Conservation (phyloP, 495 filamentous ascomycete genomes). For the Penicillium ochrochloron region DNA sequence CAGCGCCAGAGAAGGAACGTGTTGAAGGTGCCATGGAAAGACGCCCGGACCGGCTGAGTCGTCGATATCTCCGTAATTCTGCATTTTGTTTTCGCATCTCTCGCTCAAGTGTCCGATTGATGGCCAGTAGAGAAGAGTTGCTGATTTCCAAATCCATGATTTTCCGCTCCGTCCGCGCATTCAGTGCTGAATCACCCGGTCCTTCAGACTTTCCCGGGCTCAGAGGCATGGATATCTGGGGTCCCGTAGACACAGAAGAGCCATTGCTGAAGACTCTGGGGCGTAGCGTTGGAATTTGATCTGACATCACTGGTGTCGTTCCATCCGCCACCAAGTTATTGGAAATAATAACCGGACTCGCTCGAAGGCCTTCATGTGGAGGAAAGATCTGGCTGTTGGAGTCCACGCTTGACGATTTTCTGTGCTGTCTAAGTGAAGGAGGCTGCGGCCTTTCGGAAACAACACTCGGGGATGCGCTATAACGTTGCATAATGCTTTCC, state of each 20-base stretch:
- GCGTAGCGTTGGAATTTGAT: slow-evolving; percentile 40
- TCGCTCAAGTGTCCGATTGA: slow-evolving; percentile 90
- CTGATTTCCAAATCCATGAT: slow-evolving; percentile 98
- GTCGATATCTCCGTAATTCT: slow-evolving; percentile 81
- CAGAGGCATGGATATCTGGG: slow-evolving; percentile 37
- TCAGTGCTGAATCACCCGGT: slow-evolving; percentile 69
- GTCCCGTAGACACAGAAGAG: slow-evolving; percentile 39
- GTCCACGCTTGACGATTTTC: slow-evolving; percentile 49
- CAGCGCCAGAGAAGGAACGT: slow-evolving; percentile 47
- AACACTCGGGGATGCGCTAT: slow-evolving; percentile 30
- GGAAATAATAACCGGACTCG: slow-evolving; percentile 42
- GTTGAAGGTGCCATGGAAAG: slow-evolving; percentile 60
- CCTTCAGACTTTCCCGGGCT: slow-evolving; percentile 51
- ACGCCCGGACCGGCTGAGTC: slow-evolving; percentile 76
- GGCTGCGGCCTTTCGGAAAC: slow-evolving; percentile 24
- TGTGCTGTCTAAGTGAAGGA: slow-evolving; percentile 32
- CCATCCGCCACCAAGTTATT: slow-evolving; percentile 29
- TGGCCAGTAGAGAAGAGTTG: slow-evolving; percentile 94
- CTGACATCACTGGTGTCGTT: slow-evolving; percentile 31
- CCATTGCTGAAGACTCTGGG: slow-evolving; percentile 49
- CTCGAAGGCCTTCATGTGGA: slow-evolving; percentile 36
- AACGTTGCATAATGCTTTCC: slow-evolving; percentile 27
- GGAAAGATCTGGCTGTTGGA: slow-evolving; percentile 28
- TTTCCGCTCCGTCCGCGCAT: slow-evolving; percentile 89
- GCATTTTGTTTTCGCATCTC: slow-evolving; percentile 90